phyloP scores from a whole-genome alignment of 169 alveolate genomes.

The Plasmodium berghei region DNA sequence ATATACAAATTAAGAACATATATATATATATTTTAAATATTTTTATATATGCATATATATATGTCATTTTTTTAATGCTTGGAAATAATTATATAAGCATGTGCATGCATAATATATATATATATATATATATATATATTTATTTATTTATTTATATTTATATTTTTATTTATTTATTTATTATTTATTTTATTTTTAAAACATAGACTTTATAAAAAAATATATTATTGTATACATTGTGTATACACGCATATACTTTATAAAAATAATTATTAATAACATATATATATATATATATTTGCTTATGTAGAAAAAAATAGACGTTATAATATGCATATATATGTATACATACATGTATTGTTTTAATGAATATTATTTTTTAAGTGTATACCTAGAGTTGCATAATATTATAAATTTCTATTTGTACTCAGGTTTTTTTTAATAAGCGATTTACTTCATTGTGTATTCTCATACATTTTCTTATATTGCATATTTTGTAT shows the following conservation, averaged over 20 bases:
- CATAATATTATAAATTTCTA: background rate
- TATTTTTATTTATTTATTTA: background rate
- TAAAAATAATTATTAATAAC: background rate
- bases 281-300: background rate
- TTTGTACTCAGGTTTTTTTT: background rate
- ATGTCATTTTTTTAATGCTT: conserved; percentile 5
- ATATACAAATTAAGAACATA: conserved; percentile 30
- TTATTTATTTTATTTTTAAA: no score
- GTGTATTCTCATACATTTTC: no score
- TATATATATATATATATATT: background rate
- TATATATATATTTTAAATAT: conserved; percentile 1
- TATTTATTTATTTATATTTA: background rate
- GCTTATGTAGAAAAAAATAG: background rate
- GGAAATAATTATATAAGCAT: background rate
- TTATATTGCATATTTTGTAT: no score
- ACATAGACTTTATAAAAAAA: no score
- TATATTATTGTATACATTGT: background rate
- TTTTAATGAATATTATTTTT: background rate
- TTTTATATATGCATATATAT: background rate
- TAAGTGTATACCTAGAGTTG: conserved; percentile 1
- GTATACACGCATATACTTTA: background rate
- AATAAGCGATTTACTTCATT: no score
- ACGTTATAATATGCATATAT: background rate
- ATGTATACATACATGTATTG: background rate
- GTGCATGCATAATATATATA: background rate